phyloP scores from a whole-genome alignment of 148 eudicot genomes.

The Pouteria glomerata region DNA sequence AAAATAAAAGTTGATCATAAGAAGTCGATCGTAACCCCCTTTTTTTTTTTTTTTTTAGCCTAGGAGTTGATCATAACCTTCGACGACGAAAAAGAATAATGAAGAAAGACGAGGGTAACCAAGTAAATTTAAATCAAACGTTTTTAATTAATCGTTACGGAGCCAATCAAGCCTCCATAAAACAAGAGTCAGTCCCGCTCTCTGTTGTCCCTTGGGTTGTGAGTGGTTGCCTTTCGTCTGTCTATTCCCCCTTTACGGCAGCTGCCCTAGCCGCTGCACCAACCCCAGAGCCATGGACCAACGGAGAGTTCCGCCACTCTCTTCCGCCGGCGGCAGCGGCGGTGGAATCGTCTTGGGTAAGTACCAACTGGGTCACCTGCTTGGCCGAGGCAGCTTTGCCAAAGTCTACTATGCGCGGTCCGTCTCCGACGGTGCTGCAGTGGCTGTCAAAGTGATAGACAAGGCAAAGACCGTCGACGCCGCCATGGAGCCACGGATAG shows the following conservation, averaged over 20 bases:
- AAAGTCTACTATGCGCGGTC: conserved; percentile 58
- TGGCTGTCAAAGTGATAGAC: conserved; percentile 57
- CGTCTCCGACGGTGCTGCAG: conserved; percentile 15
- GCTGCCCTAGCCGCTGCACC: neutral
- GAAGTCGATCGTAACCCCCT: too few species aligned
- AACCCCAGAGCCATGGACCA: neutral
- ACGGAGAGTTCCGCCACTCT: neutral
- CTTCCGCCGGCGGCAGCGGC: neutral
- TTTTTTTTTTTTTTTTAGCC: too few species aligned
- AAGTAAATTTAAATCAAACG: too few species aligned
- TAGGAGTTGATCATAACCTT: too few species aligned
- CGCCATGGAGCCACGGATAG: conserved; percentile 44
- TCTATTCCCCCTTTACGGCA: neutral
- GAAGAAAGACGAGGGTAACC: too few species aligned
- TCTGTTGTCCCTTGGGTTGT: neutral
- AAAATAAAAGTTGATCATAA: too few species aligned
- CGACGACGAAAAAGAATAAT: too few species aligned
- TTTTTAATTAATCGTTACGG: too few species aligned
- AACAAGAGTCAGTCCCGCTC: neutral
- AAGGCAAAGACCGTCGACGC: conserved; percentile 34
- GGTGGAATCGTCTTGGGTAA: conserved; percentile 28
- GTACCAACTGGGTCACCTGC: conserved; percentile 35
- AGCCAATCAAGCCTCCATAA: too few species aligned
- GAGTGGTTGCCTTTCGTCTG: neutral
- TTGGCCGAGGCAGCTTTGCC: conserved; percentile 77